Evolutionary conservation across 345 rosid species (phyloP), one percentile per base, ranked within the genome.

Genomic region (Eucalyptus regnans): DNA sequence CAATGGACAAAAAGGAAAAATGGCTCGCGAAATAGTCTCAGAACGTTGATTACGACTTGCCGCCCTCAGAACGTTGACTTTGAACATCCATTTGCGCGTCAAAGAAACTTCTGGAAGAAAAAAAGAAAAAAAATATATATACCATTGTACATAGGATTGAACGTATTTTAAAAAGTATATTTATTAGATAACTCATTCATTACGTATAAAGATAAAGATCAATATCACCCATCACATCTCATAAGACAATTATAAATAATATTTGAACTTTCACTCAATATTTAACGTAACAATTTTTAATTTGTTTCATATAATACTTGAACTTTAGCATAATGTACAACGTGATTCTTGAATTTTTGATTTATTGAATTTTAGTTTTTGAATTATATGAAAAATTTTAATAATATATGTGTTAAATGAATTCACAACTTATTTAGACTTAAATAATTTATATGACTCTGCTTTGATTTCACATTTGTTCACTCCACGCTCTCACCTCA

Each of bases 311-410:
- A 1, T 27, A 12, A 27, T 62, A 12, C 0, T 27, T 62, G 4
- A 12, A 62, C 0, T 62, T 62, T 14, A 0, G 12, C 0, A 2
- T 23, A 23, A 1, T 0, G 0, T 56, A 1, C 0, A 9, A 9
- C 9, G 3, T 56, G 13, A 8, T 56, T 23, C 0, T 22, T 22
- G 4, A 23, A 22, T 56, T 56, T 56, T 4, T 56, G 2, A 56
- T 56, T 56, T 23, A 4, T 4, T 56, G 1, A 56, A 22, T 56
- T 56, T 60, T 29, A 1, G 0, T 29, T 0, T 29, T 27, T 29
- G 1, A 62, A 2, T 5, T 60, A 27, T 12, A 60, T 1, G 4
- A 60, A 27, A 60, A 60, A 27, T 0, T 6, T 27, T 0, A 27
- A 27, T 29, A 27, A 5, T 60, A 5, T 11, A 0, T 0, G 12